Percentiles rank a stretch among this genome's conserved stretches.
Evolutionary conservation across 805 yeast species (phyloP).

Genomic region (Kodamaea jinghongensis): DNA sequence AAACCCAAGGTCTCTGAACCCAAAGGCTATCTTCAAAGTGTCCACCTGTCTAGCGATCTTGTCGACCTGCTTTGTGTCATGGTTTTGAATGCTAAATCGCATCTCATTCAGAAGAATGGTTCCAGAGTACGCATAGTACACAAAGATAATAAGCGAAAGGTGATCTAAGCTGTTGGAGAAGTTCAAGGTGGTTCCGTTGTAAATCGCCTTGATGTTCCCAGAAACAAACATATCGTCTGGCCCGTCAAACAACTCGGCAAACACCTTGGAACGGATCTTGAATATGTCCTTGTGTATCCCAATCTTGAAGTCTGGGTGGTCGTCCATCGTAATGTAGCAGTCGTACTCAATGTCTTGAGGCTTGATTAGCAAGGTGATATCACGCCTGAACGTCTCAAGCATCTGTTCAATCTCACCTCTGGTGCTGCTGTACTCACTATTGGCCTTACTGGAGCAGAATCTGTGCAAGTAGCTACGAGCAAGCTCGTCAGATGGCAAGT

Average conservation of each 20-base stretch:
- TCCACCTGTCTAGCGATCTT: slow-evolving; percentile 10
- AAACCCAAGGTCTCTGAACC: slow-evolving; percentile 3
- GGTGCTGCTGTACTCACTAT: slow-evolving; percentile 3
- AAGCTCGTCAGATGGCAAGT: no score
- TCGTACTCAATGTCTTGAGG: slow-evolving; percentile 33
- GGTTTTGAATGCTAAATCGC: slow-evolving; percentile 4
- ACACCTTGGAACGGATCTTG: slow-evolving; percentile 27
- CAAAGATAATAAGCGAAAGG: slow-evolving; percentile 38
- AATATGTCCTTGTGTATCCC: slow-evolving; percentile 38
- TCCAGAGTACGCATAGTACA: slow-evolving; percentile 43
- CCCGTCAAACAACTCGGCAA: slow-evolving; percentile 19
- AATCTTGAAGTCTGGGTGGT: slow-evolving; percentile 21
- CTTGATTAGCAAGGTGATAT: not conserved
- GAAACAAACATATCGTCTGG: slow-evolving; percentile 20
- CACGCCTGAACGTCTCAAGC: not conserved
- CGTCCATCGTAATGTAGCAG: slow-evolving; percentile 26
- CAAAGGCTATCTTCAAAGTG: slow-evolving; percentile 9
- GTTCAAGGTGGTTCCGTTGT: slow-evolving; percentile 16
- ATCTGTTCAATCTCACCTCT: not conserved
- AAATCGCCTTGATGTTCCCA: slow-evolving; percentile 25
- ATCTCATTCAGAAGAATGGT: slow-evolving; percentile 7
- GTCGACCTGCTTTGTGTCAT: slow-evolving; percentile 3
- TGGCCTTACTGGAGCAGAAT: not conserved
- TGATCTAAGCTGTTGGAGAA: slow-evolving; percentile 26
- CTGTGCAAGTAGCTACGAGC: no score